Evolutionary conservation across 305 asterid genomes (phyloP).

Genomic region (Andrographis paniculata): DNA sequence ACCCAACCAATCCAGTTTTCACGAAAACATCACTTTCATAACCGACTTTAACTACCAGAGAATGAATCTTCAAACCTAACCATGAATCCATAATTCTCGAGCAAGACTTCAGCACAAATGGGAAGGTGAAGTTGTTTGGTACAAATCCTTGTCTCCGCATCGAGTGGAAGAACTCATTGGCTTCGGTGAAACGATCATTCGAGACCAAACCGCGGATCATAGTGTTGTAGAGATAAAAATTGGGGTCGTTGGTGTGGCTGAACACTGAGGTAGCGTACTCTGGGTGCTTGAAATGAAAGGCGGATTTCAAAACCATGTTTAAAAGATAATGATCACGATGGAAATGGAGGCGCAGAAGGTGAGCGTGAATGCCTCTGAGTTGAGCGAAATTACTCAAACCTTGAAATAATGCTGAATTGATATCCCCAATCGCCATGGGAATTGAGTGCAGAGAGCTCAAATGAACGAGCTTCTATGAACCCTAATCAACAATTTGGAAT

Average conservation of each 20-base stretch:
- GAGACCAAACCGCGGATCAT: slow-evolving; percentile 58
- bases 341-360: slow-evolving; percentile 37
- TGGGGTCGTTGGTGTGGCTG: slow-evolving; percentile 40
- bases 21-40: slow-evolving; percentile 43
- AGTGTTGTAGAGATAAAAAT: slow-evolving; percentile 49
- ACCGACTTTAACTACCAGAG: slow-evolving; percentile 48
- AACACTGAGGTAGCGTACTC: slow-evolving; percentile 45
- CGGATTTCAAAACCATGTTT: slow-evolving; percentile 36
- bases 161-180: slow-evolving; percentile 30
- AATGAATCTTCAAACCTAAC: slow-evolving; percentile 39
- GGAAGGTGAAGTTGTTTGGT: slow-evolving; percentile 44
- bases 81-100: slow-evolving; percentile 29
- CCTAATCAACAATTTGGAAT: no score
- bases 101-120: slow-evolving; percentile 55
- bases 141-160: slow-evolving; percentile 46
- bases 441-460: no score
- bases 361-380: slow-evolving; percentile 53
- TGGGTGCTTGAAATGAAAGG: slow-evolving; percentile 46
- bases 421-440: slow-evolving; percentile 29
- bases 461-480: no score
- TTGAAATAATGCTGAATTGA: slow-evolving; percentile 35
- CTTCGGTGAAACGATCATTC: slow-evolving; percentile 32
- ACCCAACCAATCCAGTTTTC: slow-evolving; percentile 55
- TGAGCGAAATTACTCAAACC: slow-evolving; percentile 44
- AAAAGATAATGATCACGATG: slow-evolving; percentile 41